A percentile compares a stretch with the other conserved stretches of the same genome.
Evolutionary conservation across 1,284 basidiomycete species (phyloP).

Genomic region (Sutorius eximius): DNA sequence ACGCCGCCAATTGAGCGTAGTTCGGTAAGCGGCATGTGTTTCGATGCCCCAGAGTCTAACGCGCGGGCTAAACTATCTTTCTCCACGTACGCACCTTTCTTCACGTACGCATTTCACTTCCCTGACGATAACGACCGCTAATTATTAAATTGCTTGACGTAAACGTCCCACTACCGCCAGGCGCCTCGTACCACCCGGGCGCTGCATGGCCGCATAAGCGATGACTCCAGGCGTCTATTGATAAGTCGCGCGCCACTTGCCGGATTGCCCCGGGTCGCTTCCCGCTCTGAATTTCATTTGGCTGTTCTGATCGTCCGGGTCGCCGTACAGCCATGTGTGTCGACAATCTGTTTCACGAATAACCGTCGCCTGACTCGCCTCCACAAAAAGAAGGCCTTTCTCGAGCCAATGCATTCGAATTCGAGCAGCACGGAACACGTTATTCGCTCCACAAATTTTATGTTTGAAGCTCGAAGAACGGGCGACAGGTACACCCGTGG

Average conservation of each 20-base stretch:
- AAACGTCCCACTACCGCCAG: neutral
- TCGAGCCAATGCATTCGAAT: neutral
- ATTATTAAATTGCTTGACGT: conserved; percentile 3
- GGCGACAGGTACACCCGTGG: neutral
- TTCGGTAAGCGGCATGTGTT: neutral
- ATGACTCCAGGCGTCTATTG: neutral
- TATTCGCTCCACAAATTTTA: neutral
- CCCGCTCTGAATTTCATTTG: conserved; percentile 3
- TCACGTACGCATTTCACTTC: conserved; percentile 1
- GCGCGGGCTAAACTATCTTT: neutral
- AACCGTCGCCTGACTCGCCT: conserved; percentile 21
- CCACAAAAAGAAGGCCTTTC: neutral
- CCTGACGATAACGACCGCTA: neutral
- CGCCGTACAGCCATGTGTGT: conserved; percentile 1
- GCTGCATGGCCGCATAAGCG: neutral
- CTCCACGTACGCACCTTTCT: conserved; percentile 3
- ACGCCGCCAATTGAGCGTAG: neutral
- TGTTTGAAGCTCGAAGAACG: neutral
- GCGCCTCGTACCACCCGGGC: neutral
- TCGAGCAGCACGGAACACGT: neutral
- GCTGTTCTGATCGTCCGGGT: conserved; percentile 19
- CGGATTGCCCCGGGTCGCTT: neutral
- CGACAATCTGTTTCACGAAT: neutral
- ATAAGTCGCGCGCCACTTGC: neutral
- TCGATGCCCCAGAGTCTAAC: neutral